Evolutionary conservation across 192 early-diverging fungal species (phyloP).

Genomic region (Coemansia erecta): DNA sequence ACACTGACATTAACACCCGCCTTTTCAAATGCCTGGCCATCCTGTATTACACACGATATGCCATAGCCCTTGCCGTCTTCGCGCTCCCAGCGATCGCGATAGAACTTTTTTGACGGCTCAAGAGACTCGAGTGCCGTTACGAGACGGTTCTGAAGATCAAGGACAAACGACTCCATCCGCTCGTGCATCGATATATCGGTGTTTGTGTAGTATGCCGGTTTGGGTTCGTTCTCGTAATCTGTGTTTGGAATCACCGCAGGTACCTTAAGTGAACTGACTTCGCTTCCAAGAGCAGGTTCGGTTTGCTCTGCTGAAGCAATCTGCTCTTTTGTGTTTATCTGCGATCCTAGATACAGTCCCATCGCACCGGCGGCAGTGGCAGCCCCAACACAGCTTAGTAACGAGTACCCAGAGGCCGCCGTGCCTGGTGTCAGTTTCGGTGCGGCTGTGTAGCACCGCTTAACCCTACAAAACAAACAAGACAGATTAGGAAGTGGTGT

Average conservation of each 20-base stretch:
- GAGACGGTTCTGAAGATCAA: slow-evolving; percentile 75
- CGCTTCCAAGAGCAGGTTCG: slow-evolving; percentile 17
- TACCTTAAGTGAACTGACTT: slow-evolving; percentile 16
- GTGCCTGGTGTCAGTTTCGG: neutral
- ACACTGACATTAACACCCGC: slow-evolving; percentile 94
- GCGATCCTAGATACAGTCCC: slow-evolving; percentile 3
- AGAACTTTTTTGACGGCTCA: slow-evolving; percentile 65
- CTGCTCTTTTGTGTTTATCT: neutral
- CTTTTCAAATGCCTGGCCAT: slow-evolving; percentile 93
- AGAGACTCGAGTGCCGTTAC: slow-evolving; percentile 61
- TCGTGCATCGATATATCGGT: slow-evolving; percentile 63
- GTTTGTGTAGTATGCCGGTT: slow-evolving; percentile 34
- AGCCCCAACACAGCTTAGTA: neutral
- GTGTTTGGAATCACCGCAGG: slow-evolving; percentile 30
- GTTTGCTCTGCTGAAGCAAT: too few species aligned
- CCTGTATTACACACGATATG: slow-evolving; percentile 86
- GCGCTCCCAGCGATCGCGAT: slow-evolving; percentile 79
- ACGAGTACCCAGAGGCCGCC: slow-evolving; percentile 3
- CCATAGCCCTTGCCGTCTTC: slow-evolving; percentile 88
- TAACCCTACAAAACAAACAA: slow-evolving; percentile 2
- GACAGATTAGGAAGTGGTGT: neutral
- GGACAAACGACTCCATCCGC: slow-evolving; percentile 79
- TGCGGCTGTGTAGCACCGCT: slow-evolving; percentile 7
- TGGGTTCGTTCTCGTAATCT: slow-evolving; percentile 30
- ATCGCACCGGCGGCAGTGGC: slow-evolving; percentile 7